Conservation (phyloP, 768 basidiomycete genomes). For the Cystoderma amianthinum region DNA sequence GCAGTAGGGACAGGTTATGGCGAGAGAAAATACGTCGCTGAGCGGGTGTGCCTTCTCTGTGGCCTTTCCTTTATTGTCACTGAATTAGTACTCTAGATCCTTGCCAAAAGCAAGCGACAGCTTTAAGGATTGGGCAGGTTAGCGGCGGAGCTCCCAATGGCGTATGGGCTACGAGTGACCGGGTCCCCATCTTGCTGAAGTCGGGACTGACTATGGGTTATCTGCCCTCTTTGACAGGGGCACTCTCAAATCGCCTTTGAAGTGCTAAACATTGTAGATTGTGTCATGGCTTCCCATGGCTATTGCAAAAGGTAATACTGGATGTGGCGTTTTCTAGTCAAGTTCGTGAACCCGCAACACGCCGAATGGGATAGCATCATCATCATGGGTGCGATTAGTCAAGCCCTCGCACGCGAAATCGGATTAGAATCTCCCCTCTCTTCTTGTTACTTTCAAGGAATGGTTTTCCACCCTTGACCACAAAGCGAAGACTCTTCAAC, state of each 20-base stretch:
- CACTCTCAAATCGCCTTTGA: constrained; percentile 7
- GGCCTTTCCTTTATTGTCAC: neutral
- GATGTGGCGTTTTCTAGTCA: constrained; percentile 23
- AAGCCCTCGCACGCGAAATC: neutral
- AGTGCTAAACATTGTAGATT: constrained; percentile 11
- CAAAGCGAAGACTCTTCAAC: constrained; percentile 3
- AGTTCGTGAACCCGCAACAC: constrained; percentile 27
- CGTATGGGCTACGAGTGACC: constrained; percentile 36
- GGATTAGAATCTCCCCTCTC: constrained; percentile 1
- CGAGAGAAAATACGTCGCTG: constrained; percentile 36
- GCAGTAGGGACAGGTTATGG: constrained; percentile 36
- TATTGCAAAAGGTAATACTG: constrained; percentile 16
- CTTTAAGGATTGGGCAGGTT: constrained; percentile 40
- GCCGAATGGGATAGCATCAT: constrained; percentile 24
- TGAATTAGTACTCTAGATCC: constrained; percentile 16
- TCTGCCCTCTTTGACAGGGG: constrained; percentile 20
- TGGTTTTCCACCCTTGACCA: constrained; percentile 14
- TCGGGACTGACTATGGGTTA: constrained; percentile 20
- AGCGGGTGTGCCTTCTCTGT: constrained; percentile 18
- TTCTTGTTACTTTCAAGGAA: constrained; percentile 11
- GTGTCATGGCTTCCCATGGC: constrained; percentile 27
- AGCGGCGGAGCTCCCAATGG: constrained; percentile 30
- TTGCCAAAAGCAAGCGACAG: constrained; percentile 27
- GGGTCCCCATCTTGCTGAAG: constrained; percentile 37
- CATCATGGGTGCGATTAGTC: constrained; percentile 12